Conservation (phyloP, 202 grass and related monocot species). For the Elaeis oleifera region DNA sequence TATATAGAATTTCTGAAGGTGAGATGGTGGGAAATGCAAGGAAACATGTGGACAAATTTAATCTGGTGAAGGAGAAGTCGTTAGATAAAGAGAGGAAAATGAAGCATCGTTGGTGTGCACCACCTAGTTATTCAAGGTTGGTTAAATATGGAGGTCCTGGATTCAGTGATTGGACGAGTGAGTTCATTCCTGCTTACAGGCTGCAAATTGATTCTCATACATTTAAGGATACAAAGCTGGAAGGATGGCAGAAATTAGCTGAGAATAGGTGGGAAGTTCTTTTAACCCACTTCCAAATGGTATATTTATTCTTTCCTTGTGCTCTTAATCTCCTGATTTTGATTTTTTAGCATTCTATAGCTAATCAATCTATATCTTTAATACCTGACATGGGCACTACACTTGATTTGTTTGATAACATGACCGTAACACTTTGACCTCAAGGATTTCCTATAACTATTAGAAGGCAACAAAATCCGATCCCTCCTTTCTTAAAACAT, state of each 20-base stretch:
- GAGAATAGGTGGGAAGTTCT: constrained; percentile 69
- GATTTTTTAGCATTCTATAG: too few species aligned
- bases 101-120: constrained; percentile 55
- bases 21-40: constrained; percentile 44
- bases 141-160: constrained; percentile 35
- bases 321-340: too few species aligned
- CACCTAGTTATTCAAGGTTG: constrained; percentile 42
- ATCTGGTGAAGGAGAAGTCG: constrained; percentile 18
- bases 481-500: too few species aligned
- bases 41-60: constrained; percentile 36
- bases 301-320: constrained; percentile 32
- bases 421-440: too few species aligned
- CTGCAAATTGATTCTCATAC: constrained; percentile 46
- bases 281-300: constrained; percentile 83
- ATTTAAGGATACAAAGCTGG: constrained; percentile 48
- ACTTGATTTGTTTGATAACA: not conserved
- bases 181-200: constrained; percentile 63
- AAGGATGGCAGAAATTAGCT: constrained; percentile 47
- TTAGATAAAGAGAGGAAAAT: constrained; percentile 5
- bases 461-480: too few species aligned
- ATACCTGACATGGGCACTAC: not conserved
- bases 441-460: too few species aligned
- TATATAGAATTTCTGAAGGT: constrained; percentile 50
- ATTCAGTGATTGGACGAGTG: constrained; percentile 49
- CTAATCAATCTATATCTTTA: too few species aligned